phyloP scores from a whole-genome alignment of 768 basidiomycete genomes.

The Tremella yokohamensis region DNA sequence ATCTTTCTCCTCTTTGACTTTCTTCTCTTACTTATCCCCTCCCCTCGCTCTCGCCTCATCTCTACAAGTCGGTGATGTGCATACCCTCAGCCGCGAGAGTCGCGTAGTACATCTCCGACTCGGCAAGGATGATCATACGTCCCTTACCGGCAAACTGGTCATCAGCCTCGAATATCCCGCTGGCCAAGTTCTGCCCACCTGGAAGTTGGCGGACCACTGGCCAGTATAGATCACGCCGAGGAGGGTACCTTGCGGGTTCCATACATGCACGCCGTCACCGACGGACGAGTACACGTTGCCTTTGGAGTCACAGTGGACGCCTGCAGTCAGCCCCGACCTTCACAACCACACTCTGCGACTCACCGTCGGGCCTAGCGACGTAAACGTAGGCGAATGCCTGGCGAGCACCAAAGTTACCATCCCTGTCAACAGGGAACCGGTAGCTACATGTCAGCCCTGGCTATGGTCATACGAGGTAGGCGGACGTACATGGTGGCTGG shows the following conservation, averaged over 20 bases:
- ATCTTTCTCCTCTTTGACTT: not conserved
- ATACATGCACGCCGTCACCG: conserved; percentile 47
- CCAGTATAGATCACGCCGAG: conserved; percentile 49
- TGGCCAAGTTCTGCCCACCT: conserved; percentile 6
- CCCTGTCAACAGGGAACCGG: conserved; percentile 38
- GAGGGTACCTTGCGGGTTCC: conserved; percentile 38
- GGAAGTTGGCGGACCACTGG: conserved; percentile 39
- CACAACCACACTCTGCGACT: not conserved
- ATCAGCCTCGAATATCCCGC: not conserved
- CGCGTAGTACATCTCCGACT: conserved; percentile 40
- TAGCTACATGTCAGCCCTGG: conserved; percentile 29
- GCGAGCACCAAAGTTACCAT: conserved; percentile 36
- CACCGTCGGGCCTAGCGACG: conserved; percentile 36
- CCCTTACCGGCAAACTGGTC: conserved; percentile 41
- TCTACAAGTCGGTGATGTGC: conserved; percentile 27
- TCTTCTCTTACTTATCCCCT: not conserved
- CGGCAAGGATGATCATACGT: conserved; percentile 44
- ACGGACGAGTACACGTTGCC: conserved; percentile 45
- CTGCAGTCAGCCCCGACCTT: conserved; percentile 12
- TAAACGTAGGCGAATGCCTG: conserved; percentile 41
- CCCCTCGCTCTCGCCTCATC: too few species aligned
- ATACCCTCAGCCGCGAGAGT: conserved; percentile 32
- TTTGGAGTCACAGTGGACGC: conserved; percentile 38
- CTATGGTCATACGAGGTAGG: not conserved
- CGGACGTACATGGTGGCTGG: conserved; percentile 67